phyloP scores from a whole-genome alignment of 768 basidiomycete genomes.

The Tulasnella sp. region DNA sequence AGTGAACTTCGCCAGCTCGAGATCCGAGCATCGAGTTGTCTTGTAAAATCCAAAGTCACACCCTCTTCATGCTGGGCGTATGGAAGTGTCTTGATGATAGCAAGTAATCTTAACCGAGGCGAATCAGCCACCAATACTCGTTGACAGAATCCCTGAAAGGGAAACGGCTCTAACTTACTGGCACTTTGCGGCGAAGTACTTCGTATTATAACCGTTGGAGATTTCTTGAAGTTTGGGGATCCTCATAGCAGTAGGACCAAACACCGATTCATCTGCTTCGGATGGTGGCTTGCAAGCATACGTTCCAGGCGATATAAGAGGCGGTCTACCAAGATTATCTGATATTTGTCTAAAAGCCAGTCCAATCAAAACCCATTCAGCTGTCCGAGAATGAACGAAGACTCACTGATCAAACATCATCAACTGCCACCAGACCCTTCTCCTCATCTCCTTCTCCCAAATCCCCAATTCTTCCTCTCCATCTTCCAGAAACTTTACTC shows the following conservation, averaged over 20 bases:
- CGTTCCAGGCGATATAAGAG: constrained; percentile 59
- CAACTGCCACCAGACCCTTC: constrained; percentile 78
- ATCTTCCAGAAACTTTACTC: background rate
- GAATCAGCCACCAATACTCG: background rate
- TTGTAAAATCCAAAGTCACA: constrained; percentile 64
- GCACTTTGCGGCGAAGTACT: constrained; percentile 62
- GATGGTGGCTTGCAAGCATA: constrained; percentile 57
- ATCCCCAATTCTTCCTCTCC: constrained; percentile 18
- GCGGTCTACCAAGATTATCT: constrained; percentile 64
- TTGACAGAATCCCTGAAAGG: constrained; percentile 37
- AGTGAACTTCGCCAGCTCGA: constrained; percentile 56
- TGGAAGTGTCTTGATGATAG: constrained; percentile 57
- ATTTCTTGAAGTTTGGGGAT: constrained; percentile 47
- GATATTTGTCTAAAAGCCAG: constrained; percentile 62
- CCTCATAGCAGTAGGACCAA: constrained; percentile 52
- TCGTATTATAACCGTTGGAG: constrained; percentile 41
- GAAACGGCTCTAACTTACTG: constrained; percentile 47
- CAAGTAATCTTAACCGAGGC: constrained; percentile 43
- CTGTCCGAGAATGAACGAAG: background rate
- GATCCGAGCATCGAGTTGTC: constrained; percentile 60
- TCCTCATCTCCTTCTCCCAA: constrained; percentile 48
- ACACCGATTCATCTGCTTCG: constrained; percentile 60
- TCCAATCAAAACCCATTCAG: background rate
- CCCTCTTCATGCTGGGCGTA: constrained; percentile 32
- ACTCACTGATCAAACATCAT: constrained; percentile 77